Evolutionary conservation across 1,139 yeast genomes (phyloP), one percentile per base, ranked within the genome.

Genomic region (Yamadazyma pseudoaaseri): DNA sequence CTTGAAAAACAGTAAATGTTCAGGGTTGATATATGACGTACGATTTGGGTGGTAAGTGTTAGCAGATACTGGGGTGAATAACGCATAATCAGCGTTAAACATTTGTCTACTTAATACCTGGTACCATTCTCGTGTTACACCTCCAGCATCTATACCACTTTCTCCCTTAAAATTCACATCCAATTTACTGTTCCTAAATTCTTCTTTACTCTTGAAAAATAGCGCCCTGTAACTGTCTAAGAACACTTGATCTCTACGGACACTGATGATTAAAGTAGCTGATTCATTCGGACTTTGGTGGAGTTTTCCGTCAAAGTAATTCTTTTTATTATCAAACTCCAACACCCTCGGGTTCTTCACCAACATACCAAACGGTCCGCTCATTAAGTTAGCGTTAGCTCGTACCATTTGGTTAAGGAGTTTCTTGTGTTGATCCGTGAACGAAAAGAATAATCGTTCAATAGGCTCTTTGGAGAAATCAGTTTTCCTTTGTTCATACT

Each of bases 111-210:
- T 83, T 37, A 94, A 63, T 7, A 90, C 96, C 55, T 89, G 97
- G 52, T 83, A 90, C 98, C 98, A 94, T 58, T 94, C 99, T 51
- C 98, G 72, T 0, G 97, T 87, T 15, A 94, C 83, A 33, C 99
- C 99, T 48, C 99, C 99, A 3, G 97, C 98, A 69, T 94, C 99
- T 34, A 92, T 86, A 47, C 98, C 99, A 38, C 86, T 85, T 56
- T 94, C 99, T 3, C 96, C 96, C 47, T 81, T 83, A 64, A 94
- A 94, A 20, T 74, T 75, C 28, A 94, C 80, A 36, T 85, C 92
- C 46, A 92, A 65, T 43, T 83, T 81, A 4, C 92, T 76, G 34
- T 77, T 73, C 49, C 81, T 78, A 54, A 90, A 79, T 41, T 86
- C 95, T 10, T 81, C 86, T 23, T 79, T 76, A 1, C 86, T 65